Evolutionary conservation across 2,329 filamentous ascomycete genomes (phyloP).

Genomic region (Xylaria sp.): DNA sequence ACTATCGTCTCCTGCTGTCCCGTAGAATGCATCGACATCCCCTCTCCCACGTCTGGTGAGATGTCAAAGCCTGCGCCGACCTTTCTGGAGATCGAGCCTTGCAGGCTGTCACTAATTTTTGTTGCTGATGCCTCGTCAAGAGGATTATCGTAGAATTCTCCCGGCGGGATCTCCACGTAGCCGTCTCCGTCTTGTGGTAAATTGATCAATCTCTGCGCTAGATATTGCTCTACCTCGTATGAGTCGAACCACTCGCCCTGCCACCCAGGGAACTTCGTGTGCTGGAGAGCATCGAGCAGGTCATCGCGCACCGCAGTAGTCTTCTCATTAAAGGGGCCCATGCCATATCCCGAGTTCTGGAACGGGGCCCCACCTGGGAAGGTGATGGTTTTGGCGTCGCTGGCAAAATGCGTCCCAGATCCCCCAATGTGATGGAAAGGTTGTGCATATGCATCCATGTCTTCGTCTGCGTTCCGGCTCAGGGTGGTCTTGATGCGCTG

Average conservation of each 20-base stretch:
- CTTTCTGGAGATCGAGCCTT: background rate
- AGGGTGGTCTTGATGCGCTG: conserved; percentile 52
- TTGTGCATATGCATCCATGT: conserved; percentile 66
- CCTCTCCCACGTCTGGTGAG: background rate
- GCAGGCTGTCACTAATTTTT: conserved; percentile 1
- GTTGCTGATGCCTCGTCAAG: background rate
- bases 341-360: conserved; percentile 51
- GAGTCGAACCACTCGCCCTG: conserved; percentile 81
- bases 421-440: conserved; percentile 75
- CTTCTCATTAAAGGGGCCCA: conserved; percentile 60
- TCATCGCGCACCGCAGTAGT: conserved; percentile 55
- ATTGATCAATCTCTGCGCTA: conserved; percentile 70
- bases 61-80: conserved; percentile 3
- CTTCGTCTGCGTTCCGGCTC: conserved; percentile 49
- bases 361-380: conserved; percentile 42
- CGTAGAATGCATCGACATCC: conserved; percentile 12
- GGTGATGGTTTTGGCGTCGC: conserved; percentile 43
- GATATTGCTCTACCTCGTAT: conserved; percentile 79
- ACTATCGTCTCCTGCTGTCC: background rate
- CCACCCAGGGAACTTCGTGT: conserved; percentile 68
- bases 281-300: conserved; percentile 59
- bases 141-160: conserved; percentile 51
- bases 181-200: conserved; percentile 75
- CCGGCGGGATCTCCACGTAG: conserved; percentile 64
- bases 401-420: conserved; percentile 71